phyloP scores from a whole-genome alignment of 73 alveolate genomes.

The Tetrahymena malaccensis region DNA sequence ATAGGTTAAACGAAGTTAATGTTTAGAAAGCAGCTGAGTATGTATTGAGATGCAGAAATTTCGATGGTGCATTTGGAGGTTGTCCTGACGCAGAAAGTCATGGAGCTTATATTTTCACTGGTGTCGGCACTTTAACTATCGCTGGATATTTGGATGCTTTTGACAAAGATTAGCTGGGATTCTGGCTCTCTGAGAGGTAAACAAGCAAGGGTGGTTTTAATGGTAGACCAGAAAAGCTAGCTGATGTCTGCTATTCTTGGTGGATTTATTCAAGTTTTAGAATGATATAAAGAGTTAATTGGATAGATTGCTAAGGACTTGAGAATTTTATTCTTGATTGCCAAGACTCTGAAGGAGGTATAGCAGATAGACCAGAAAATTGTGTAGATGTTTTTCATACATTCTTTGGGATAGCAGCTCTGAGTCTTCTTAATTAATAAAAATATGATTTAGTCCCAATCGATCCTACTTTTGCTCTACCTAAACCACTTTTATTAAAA shows the following conservation, averaged over 20 bases:
- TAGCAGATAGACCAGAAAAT: constrained; percentile 92
- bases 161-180: constrained; percentile 72
- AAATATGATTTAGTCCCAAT: constrained; percentile 45
- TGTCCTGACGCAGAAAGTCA: constrained; percentile 94
- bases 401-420: constrained; percentile 86
- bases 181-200: constrained; percentile 86
- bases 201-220: constrained; percentile 90
- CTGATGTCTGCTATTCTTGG: constrained; percentile 96
- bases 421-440: constrained; percentile 57
- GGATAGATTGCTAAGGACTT: constrained; percentile 64
- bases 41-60: constrained; percentile 77
- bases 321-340: constrained; percentile 69
- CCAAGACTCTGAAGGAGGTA: constrained; percentile 90
- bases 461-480: constrained; percentile 87
- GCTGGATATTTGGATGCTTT: constrained; percentile 71
- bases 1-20: constrained; percentile 60
- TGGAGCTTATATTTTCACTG: constrained; percentile 89
- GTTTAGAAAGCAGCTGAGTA: constrained; percentile 70
- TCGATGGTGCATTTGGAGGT: constrained; percentile 92
- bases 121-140: constrained; percentile 81
- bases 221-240: constrained; percentile 93
- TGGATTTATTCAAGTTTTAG: constrained; percentile 81
- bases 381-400: constrained; percentile 90
- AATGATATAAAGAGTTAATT: constrained; percentile 71
- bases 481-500: constrained; percentile 27